Evolutionary conservation across 2,329 filamentous ascomycete species (phyloP).

Genomic region (Epichloe sp.): DNA sequence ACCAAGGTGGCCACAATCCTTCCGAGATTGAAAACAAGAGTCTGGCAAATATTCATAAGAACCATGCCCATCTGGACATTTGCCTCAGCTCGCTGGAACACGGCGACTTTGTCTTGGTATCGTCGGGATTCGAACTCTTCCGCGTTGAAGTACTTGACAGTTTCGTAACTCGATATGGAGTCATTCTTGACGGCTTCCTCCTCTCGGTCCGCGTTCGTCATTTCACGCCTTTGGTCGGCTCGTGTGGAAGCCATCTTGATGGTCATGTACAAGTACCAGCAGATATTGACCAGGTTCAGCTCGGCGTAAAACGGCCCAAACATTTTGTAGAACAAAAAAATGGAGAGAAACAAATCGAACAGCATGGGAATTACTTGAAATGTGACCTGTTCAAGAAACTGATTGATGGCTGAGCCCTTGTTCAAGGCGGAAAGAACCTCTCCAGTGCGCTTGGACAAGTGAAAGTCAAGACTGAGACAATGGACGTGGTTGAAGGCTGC

Average conservation of each 20-base stretch:
- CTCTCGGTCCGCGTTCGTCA: constrained; percentile 89
- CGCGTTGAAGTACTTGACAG: constrained; percentile 82
- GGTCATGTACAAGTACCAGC: constrained; percentile 93
- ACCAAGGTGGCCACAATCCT: constrained; percentile 60
- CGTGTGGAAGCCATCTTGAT: constrained; percentile 91
- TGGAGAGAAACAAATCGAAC: constrained; percentile 73
- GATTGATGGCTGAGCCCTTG: constrained; percentile 92
- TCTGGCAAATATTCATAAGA: constrained; percentile 70
- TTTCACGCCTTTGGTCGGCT: constrained; percentile 78
- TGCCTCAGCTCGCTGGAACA: constrained; percentile 63
- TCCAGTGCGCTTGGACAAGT: constrained; percentile 90
- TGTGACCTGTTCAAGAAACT: constrained; percentile 89
- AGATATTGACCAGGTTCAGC: constrained; percentile 79
- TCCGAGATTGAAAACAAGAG: constrained; percentile 66
- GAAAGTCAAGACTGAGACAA: constrained; percentile 87
- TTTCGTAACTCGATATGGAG: constrained; percentile 97
- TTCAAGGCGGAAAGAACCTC: constrained; percentile 92
- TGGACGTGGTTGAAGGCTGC: constrained; percentile 97
- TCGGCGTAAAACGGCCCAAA: constrained; percentile 66
- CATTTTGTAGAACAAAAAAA: constrained; percentile 57
- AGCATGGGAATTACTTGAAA: constrained; percentile 95
- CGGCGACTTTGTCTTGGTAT: constrained; percentile 56
- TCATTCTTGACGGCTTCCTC: constrained; percentile 98
- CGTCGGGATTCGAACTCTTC: constrained; percentile 66
- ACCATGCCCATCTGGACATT: constrained; percentile 65